Evolutionary conservation across 2,329 filamentous ascomycete species (phyloP).

Genomic region (Ascochyta lentis): DNA sequence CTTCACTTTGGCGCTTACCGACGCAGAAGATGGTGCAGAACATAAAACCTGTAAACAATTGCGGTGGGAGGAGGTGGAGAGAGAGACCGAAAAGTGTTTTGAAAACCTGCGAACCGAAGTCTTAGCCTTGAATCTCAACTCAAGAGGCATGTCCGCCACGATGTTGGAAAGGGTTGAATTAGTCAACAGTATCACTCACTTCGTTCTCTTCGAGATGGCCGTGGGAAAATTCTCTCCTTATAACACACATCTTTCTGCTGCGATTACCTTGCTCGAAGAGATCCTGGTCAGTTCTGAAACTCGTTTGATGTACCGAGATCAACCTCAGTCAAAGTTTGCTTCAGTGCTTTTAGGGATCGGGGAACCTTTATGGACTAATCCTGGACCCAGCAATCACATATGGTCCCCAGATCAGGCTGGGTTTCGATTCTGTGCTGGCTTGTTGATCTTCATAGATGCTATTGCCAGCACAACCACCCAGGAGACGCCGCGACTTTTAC

Average conservation of each 20-base stretch:
- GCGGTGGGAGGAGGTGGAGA: slow-evolving; percentile 19
- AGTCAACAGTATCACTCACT: slow-evolving; percentile 19
- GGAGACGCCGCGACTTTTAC: slow-evolving; percentile 12
- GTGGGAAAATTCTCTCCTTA: slow-evolving; percentile 18
- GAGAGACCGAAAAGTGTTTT: slow-evolving; percentile 21
- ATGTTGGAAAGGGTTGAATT: slow-evolving; percentile 13
- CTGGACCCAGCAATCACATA: slow-evolving; percentile 10
- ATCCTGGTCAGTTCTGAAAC: slow-evolving; percentile 10
- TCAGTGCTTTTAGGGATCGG: slow-evolving; percentile 10
- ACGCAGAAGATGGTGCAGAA: slow-evolving; percentile 9
- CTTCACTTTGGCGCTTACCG: slow-evolving; percentile 24
- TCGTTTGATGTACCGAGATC: not conserved
- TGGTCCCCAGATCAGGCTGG: slow-evolving; percentile 20
- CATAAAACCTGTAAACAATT: slow-evolving; percentile 18
- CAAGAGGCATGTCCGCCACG: not conserved
- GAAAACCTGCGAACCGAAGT: slow-evolving; percentile 18
- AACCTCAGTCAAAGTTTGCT: slow-evolving; percentile 15
- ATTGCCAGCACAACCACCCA: slow-evolving; percentile 18
- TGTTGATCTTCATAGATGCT: slow-evolving; percentile 25
- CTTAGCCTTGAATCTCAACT: slow-evolving; percentile 1
- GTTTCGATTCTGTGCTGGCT: slow-evolving; percentile 22
- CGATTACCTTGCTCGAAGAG: slow-evolving; percentile 20
- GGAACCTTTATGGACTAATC: slow-evolving; percentile 18
- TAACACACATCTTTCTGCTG: slow-evolving; percentile 21
- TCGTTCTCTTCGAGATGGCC: slow-evolving; percentile 23